phyloP scores from a whole-genome alignment of 768 basidiomycete species.

The Austroboletus eburneus region DNA sequence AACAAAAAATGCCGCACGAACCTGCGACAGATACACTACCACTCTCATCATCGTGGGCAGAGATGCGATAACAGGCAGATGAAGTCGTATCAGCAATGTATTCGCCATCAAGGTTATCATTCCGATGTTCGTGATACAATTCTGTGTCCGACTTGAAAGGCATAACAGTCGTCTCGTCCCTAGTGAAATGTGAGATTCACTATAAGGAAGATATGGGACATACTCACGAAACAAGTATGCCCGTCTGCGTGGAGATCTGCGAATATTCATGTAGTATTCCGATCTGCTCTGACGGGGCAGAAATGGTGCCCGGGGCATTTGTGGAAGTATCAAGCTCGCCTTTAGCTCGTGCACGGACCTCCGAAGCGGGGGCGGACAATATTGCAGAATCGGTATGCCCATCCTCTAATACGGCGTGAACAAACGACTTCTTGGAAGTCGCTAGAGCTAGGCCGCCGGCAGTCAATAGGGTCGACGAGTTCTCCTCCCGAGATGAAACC shows the following conservation, averaged over 20 bases:
- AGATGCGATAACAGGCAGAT: background rate
- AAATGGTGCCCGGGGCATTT: background rate
- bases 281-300: background rate
- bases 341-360: background rate
- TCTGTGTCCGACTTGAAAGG: background rate
- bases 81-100: background rate
- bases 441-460: background rate
- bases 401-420: background rate
- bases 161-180: background rate
- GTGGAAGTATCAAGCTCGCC: background rate
- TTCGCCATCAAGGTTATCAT: background rate
- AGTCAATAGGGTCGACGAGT: background rate
- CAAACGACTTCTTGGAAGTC: background rate
- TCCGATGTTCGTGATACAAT: background rate
- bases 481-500: background rate
- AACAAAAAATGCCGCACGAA: background rate
- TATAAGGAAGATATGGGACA: background rate
- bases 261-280: background rate
- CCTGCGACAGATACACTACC: background rate
- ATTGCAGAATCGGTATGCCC: background rate
- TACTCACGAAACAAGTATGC: background rate
- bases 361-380: background rate
- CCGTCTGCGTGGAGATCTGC: background rate
- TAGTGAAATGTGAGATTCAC: conserved; percentile 1
- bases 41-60: background rate